Base-by-base conservation (phyloP, 441 rosid genomes). In the Populus hybrid region DNA sequence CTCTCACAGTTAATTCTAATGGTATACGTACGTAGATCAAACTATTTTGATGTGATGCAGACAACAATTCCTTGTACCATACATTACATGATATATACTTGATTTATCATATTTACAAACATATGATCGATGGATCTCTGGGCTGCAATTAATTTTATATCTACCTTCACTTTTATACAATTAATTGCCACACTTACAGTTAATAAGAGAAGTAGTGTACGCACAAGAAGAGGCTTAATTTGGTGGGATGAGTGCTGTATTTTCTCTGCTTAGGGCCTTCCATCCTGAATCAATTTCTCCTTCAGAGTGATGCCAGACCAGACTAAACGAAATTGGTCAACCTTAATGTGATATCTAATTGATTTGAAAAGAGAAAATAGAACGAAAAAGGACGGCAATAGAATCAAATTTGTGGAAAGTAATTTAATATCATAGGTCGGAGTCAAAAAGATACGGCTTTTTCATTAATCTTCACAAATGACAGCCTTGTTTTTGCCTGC, bases 371-470 rank as follows among this genome's bases (percentile, higher is more conserved):
- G 76, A 42, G 40, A 12, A 74, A 61, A 8, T 36, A 30, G 8
- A 53, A 18, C n/a, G 61, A 53, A 63, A 30, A 30, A 30, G 32
- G 9, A 38, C 1, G 1, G 69, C 57, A 63, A 0, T 21, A 14
- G 35, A 30, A 63, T 63, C 23, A 64, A 74, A 32, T 63, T 73
- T 38, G 59, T 7, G 70, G 23, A 64, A 63, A 53, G 61, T 53
- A 53, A 53, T 16, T 26, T 38, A 74, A 14, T 63, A 66, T 35
- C 59, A 36, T 11, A 21, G 59, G 65, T 67, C 65, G 21, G 32
- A 67, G 46, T 75, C 72, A 46, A 75, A 30, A 75, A 75, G 64
- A 67, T 46, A 18, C 70, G 21, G 28, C 64, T n/a, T 73, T 74
- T 36, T 65, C 76, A 64, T 38, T 74, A 74, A 64, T 40, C 61